A percentile compares a stretch with the other conserved stretches of the same genome.
phyloP scores from a whole-genome alignment of 768 basidiomycete genomes.

The Suillus plorans region DNA sequence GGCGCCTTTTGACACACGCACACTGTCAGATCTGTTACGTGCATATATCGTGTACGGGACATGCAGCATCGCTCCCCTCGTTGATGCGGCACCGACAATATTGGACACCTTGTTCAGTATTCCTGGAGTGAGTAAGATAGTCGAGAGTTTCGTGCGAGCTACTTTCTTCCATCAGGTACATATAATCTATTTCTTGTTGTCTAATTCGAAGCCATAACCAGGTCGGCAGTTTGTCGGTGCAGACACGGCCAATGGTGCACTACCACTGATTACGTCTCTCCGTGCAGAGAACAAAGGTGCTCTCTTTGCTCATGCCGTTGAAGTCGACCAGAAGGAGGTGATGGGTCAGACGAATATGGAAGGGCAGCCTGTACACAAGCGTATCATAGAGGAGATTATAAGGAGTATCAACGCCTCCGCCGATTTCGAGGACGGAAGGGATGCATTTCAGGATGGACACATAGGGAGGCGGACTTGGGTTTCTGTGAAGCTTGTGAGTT shows the following conservation, averaged over 20 bases:
- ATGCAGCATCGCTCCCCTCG: conserved; percentile 73
- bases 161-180: conserved; percentile 87
- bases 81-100: conserved; percentile 72
- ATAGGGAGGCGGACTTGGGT: conserved; percentile 71
- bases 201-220: background rate
- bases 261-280: conserved; percentile 63
- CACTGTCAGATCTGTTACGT: conserved; percentile 30
- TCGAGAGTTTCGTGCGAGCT: conserved; percentile 65
- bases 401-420: conserved; percentile 76
- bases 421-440: conserved; percentile 64
- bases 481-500: conserved; percentile 75
- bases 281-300: conserved; percentile 70
- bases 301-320: conserved; percentile 83
- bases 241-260: conserved; percentile 68
- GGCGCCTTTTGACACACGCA: background rate
- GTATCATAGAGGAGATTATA: conserved; percentile 73
- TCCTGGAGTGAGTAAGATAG: conserved; percentile 56
- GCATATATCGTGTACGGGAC: conserved; percentile 82
- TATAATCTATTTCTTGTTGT: background rate
- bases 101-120: conserved; percentile 51
- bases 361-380: conserved; percentile 47
- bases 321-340: conserved; percentile 67
- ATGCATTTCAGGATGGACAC: conserved; percentile 20
- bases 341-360: conserved; percentile 27
- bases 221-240: conserved; percentile 79